These are phyloP conservation scores for Tricholomella constricta DNA, from an alignment of 768 basidiomycete species.

Conservation along the genomic window DNA sequence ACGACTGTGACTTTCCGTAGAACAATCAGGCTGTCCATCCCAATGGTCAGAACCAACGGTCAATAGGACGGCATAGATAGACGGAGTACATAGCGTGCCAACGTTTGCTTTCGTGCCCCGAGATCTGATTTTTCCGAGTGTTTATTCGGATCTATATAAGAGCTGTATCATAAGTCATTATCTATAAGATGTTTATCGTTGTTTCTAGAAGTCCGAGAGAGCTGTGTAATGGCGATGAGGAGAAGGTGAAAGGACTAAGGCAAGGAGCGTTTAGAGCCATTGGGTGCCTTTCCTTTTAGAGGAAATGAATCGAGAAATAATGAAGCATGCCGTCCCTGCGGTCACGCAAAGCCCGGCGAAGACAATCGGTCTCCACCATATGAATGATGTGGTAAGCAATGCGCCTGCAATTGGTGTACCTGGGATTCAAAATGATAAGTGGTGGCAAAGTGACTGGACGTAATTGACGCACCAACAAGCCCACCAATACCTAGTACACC, in stretches of 20 bases:
- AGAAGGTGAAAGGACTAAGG: not conserved
- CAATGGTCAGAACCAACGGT: no score
- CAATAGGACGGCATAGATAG: no score
- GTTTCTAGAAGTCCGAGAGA: not conserved
- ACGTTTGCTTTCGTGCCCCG: no score
- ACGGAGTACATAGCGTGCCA: no score
- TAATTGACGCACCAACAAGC: not conserved
- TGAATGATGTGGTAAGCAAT: slow-evolving; percentile 13
- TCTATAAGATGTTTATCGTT: not conserved
- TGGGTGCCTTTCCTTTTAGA: slow-evolving; percentile 25
- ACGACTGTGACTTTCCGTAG: no score
- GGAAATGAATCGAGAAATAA: slow-evolving; percentile 20
- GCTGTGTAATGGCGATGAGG: not conserved
- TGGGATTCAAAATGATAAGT: not conserved
- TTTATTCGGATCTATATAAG: no score
- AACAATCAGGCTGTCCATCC: no score
- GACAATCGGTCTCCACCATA: slow-evolving; percentile 24
- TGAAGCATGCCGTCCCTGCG: slow-evolving; percentile 15
- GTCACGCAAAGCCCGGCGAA: slow-evolving; percentile 20
- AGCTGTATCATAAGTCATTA: not conserved
- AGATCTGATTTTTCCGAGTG: no score
- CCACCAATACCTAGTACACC: not conserved
- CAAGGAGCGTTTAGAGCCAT: slow-evolving; percentile 19
- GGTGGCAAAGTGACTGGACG: not conserved
- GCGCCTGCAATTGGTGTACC: slow-evolving; percentile 17